Conservation (phyloP, 2,329 filamentous ascomycete genomes). For the Calonectria hongkongensis region DNA sequence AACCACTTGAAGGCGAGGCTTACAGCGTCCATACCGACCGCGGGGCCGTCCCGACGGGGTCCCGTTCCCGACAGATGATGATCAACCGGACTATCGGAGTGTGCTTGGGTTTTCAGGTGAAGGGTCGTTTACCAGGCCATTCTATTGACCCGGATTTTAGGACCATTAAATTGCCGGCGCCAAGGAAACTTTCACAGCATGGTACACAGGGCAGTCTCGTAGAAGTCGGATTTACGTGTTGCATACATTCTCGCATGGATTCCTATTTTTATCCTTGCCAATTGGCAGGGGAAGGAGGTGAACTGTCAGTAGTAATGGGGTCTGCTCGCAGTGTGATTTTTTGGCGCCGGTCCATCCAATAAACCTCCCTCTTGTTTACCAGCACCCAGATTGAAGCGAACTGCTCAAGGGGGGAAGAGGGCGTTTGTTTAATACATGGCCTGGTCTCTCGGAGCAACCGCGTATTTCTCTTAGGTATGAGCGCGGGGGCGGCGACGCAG, state of each 20-base stretch:
- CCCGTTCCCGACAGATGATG: slow-evolving; percentile 19
- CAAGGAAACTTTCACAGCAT: not conserved
- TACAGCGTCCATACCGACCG: not conserved
- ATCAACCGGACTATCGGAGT: slow-evolving; percentile 17
- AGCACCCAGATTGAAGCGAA: not conserved
- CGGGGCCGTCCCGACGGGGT: slow-evolving; percentile 21
- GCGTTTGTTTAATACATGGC: not conserved
- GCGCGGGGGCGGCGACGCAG: slow-evolving; percentile 15
- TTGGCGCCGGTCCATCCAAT: not conserved
- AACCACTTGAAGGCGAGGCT: not conserved
- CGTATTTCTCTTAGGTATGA: slow-evolving; percentile 10
- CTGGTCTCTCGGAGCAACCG: not conserved
- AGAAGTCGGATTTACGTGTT: not conserved
- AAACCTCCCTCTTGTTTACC: not conserved
- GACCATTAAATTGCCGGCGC: not conserved
- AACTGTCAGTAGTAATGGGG: not conserved
- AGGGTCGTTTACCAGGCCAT: not conserved
- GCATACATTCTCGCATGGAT: slow-evolving; percentile 5
- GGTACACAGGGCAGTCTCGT: not conserved
- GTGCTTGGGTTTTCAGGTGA: not conserved
- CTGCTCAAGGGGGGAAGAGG: not conserved
- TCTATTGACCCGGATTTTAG: not conserved
- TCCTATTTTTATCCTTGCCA: slow-evolving; percentile 29
- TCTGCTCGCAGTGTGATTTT: not conserved
- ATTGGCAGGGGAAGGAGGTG: slow-evolving; percentile 3